Evolutionary conservation across 2,329 filamentous ascomycete species (phyloP), one percentile per base, ranked within the genome.

Genomic region (Neophaeococcomyces mojaviensis): DNA sequence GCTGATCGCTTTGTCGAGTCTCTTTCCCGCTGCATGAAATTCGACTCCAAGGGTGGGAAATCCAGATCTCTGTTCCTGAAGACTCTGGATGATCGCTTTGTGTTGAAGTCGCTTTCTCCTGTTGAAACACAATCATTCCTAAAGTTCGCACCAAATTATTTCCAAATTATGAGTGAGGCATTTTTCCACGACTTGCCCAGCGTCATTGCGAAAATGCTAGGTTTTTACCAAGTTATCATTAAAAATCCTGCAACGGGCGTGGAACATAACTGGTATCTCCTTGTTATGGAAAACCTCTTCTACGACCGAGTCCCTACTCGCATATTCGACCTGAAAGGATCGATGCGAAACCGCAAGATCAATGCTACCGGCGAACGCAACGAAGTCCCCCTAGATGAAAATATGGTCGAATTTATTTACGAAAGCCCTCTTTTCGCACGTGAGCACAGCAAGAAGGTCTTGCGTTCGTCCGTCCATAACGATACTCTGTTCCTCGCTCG

Each of bases 351-450:
- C 67, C 87, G 92, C 59, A 96, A 95, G 63, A 95, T 97, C 37
- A 84, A 97, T 61, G 88, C 84, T 22, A 98, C 92, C 0, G 94
- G 92, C 43, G 88, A 97, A 66, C 86, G 90, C 54, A 92, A 97
- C 56, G 92, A 98, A 66, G 92, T 98, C 2, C 77, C 98, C 2
- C 76, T 98, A 1, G 92, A 98, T 60, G 94, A 98, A 62, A 98
- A 98, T 66, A 92, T 98, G 77, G 92, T 98, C 8, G 94, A 98
- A 64, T 97, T 94, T 63, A 97, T 98, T 53, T 98, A 95, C 59
- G 92, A 98, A 63, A 94, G 87, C 2, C 94, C 92, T 0, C 76
- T 98, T 13, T 98, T 98, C 64, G 84, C 90, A 8, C 81, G 94
- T 38, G 92, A 98, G 64, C 90, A 98, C 66, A 90, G 88, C 19